Percentiles rank a stretch among this genome's conserved stretches.
Conservation (phyloP, 1,284 basidiomycete genomes). For the Xanthoconium separans region DNA sequence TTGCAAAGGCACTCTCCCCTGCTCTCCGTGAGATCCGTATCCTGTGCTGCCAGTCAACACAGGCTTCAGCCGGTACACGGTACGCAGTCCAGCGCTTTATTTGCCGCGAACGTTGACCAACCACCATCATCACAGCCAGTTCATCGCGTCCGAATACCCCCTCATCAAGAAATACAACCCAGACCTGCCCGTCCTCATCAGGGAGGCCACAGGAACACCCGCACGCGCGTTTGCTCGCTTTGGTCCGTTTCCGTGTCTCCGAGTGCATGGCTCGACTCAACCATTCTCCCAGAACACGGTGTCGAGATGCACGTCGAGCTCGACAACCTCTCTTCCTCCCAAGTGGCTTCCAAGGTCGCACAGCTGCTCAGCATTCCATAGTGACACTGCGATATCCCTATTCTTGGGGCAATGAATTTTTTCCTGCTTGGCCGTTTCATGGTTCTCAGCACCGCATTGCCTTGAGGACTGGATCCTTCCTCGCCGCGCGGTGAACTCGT, state of each 20-base stretch:
- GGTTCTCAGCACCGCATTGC: conserved; percentile 18
- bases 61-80: conserved; percentile 83
- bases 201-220: conserved; percentile 87
- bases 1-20: conserved; percentile 79
- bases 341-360: conserved; percentile 69
- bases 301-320: conserved; percentile 79
- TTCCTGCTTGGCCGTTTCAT: neutral
- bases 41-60: conserved; percentile 80
- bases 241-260: conserved; percentile 56
- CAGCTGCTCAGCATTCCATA: conserved; percentile 48
- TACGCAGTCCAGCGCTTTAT: conserved; percentile 36
- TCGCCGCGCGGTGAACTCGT: conserved; percentile 18
- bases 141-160: conserved; percentile 81
- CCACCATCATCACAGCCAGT: conserved; percentile 55
- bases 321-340: conserved; percentile 70
- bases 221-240: conserved; percentile 89
- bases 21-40: conserved; percentile 85
- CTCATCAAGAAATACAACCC: conserved; percentile 87
- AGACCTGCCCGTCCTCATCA: conserved; percentile 84
- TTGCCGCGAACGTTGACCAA: conserved; percentile 5
- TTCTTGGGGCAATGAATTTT: neutral
- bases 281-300: conserved; percentile 57
- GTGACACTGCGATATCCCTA: neutral
- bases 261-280: conserved; percentile 14
- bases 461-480: conserved; percentile 20